phyloP scores from a whole-genome alignment of 116 monocot genomes.

The Zostera marina region DNA sequence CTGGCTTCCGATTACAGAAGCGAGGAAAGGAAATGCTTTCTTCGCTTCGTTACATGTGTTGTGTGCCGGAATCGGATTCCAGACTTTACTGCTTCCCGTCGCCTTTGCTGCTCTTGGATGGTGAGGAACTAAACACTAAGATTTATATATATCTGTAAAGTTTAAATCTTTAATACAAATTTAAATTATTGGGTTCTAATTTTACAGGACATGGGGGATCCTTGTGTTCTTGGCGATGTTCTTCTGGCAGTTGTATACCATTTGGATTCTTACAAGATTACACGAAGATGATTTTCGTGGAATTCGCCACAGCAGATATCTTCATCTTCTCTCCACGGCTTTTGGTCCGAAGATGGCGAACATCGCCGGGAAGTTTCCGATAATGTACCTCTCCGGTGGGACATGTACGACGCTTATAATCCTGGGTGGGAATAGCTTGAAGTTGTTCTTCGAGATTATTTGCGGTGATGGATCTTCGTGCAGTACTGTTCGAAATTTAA shows the following conservation, averaged over 20 bases:
- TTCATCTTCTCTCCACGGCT: conserved; percentile 12
- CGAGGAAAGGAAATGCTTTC: conserved; percentile 73
- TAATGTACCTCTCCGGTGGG: conserved; percentile 80
- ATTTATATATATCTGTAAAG: not conserved
- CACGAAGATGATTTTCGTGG: conserved; percentile 46
- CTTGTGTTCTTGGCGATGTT: conserved; percentile 35
- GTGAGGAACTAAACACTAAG: conserved; percentile 9
- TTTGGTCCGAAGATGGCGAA: conserved; percentile 32
- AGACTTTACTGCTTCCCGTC: conserved; percentile 61
- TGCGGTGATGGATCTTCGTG: conserved; percentile 47
- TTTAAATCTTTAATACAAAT: no score
- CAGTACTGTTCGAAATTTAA: conserved; percentile 36
- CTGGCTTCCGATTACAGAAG: conserved; percentile 89
- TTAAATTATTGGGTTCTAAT: no score
- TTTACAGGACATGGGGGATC: conserved; percentile 71
- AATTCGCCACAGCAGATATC: conserved; percentile 45
- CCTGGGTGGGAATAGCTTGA: conserved; percentile 64
- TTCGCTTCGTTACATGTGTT: conserved; percentile 74
- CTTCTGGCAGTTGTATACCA: conserved; percentile 78
- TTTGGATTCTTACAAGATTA: conserved; percentile 55
- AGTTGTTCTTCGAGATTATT: conserved; percentile 54
- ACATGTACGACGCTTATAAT: conserved; percentile 54
- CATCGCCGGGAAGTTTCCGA: conserved; percentile 32
- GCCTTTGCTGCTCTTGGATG: conserved; percentile 75
- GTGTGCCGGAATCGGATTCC: conserved; percentile 76